Base-by-base conservation (phyloP, 2,329 filamentous ascomycete species). In the Ploettnerulaceae sp. region DNA sequence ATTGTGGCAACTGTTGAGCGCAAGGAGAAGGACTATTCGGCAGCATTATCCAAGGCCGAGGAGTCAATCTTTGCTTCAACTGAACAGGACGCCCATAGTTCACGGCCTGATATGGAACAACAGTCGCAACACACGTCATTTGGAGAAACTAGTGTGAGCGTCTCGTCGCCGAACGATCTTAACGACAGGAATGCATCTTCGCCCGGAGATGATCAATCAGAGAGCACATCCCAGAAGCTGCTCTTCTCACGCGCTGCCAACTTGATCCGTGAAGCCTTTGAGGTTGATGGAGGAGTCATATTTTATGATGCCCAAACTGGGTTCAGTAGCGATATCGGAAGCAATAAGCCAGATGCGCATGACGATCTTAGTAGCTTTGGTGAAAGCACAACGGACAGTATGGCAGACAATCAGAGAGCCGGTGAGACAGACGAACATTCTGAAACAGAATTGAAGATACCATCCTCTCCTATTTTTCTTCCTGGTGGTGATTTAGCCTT, bases 241-340 rank as follows among this genome's bases (percentile, higher is more conserved):
- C 24, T 65, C 4, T 61, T 62, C 38, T 62, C 61, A 11, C 52
- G 62, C n/a, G 62, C 62, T 4, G 55, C 58, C 5, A 63, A 64
- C 39, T 42, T 65, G 2, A 64, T 65, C 12, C 48, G 61, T 24
- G 61, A 64, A 38, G 54, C 61, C 1, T 62, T 64, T 15, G 62
- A 65, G 39, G 57, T 65, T 5, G 61, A 65, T 40, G 62, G 62
- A 1, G 61, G 61, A 1, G 54, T 54, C 11, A 51, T 65, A 3
- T 65, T 65, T 29, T 63, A 61, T 38, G 61, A 63, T 52, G 61
- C 59, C 14, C 61, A 62, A 28, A 58, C 48, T 25, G 60, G 61
- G 0, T 61, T 60, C 43, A 56, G 51, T 20, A 51, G 40, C 26
- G 35, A 46, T 15, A 38, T n/a, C n/a, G n/a, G 14, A 21, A 17